Percentiles rank a stretch among this genome's conserved stretches.
These are phyloP conservation scores for Phytomonas sp. DNA, from an alignment of 208 protist species.

Conservation along the genomic window DNA sequence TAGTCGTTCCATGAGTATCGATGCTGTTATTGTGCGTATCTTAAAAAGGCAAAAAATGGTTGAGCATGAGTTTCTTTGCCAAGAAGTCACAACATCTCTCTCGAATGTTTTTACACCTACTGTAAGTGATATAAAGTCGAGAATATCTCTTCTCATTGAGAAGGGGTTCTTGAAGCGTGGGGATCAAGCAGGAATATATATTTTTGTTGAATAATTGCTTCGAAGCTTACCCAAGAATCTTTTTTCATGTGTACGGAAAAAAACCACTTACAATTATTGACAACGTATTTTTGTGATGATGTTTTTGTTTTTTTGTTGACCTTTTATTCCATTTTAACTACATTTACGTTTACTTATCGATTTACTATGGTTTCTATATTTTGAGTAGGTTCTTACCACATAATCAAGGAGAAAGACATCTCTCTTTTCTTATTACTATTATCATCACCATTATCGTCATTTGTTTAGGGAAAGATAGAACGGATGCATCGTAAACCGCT, in stretches of 20 bases:
- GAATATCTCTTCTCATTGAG: constrained; percentile 54
- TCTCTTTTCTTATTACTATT: constrained; percentile 8
- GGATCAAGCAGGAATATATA: constrained; percentile 8
- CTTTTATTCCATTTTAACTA: not conserved
- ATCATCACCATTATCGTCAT: constrained; percentile 1
- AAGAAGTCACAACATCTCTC: constrained; percentile 20
- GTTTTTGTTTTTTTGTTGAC: not conserved
- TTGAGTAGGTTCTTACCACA: not conserved
- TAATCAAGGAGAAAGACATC: constrained; percentile 1
- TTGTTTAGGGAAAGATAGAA: constrained; percentile 2
- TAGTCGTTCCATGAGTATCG: constrained; percentile 30
- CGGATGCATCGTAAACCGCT: constrained; percentile 31
- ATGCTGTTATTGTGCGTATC: constrained; percentile 55
- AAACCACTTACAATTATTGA: not conserved
- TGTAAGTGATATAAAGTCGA: constrained; percentile 43
- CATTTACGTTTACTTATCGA: not conserved
- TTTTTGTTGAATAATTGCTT: not conserved
- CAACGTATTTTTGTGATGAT: not conserved
- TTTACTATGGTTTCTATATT: not conserved
- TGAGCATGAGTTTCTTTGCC: constrained; percentile 42
- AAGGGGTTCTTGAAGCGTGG: constrained; percentile 52
- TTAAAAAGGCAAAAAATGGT: constrained; percentile 56
- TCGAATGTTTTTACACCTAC: constrained; percentile 27
- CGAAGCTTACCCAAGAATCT: not conserved
- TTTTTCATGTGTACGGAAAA: constrained; percentile 6